Conservation (phyloP, 108 stramenopile species). For the Fragilariopsis cylindrus region DNA sequence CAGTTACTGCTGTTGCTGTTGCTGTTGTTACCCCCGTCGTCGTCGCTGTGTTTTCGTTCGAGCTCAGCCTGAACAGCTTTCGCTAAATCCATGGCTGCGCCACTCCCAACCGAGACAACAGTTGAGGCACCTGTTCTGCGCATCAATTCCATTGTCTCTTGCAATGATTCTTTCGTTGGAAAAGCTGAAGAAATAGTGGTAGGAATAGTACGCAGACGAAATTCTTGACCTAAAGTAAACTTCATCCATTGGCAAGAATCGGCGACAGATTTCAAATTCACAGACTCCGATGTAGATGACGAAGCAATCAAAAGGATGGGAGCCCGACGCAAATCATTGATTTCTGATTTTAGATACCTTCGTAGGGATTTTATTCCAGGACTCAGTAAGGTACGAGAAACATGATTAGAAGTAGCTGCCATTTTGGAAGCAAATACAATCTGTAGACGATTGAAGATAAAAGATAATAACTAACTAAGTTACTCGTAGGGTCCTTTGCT, state of each 20-base stretch:
- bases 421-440: background rate
- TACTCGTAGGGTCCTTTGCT: too few species aligned
- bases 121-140: constrained; percentile 40
- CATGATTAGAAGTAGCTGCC: background rate
- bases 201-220: constrained; percentile 32
- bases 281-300: background rate
- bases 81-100: constrained; percentile 77
- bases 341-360: background rate
- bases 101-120: constrained; percentile 66
- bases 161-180: constrained; percentile 24
- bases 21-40: background rate
- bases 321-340: constrained; percentile 16
- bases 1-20: constrained; percentile 3
- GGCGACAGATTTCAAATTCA: constrained; percentile 11
- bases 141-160: constrained; percentile 35
- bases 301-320: constrained; percentile 30
- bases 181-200: constrained; percentile 30
- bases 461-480: too few species aligned
- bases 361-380: constrained; percentile 4
- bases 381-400: constrained; percentile 1
- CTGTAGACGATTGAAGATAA: too few species aligned
- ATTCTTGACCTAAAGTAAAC: constrained; percentile 34
- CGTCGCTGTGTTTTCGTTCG: background rate
- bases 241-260: constrained; percentile 32
- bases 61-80: constrained; percentile 43